These are phyloP conservation scores for Apiospora rasikravindrae DNA, from an alignment of 2,329 filamentous ascomycete genomes.

Conservation along the genomic window DNA sequence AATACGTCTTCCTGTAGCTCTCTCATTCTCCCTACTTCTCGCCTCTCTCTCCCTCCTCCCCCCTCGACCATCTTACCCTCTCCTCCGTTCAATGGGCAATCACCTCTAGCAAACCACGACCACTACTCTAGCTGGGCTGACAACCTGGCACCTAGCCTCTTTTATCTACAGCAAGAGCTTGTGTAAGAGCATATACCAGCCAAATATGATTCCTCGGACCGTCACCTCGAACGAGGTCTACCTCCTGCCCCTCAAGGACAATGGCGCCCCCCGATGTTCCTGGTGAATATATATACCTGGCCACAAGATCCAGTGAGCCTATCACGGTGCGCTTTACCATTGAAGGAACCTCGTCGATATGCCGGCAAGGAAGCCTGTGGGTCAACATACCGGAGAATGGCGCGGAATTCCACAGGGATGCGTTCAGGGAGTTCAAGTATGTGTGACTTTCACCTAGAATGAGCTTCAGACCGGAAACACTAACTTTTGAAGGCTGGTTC, in stretches of 20 bases:
- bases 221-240: slow-evolving; percentile 78
- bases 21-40: background rate
- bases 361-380: slow-evolving; percentile 92
- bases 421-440: slow-evolving; percentile 90
- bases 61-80: background rate
- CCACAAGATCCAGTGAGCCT: slow-evolving; percentile 73
- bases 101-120: background rate
- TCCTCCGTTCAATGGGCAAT: background rate
- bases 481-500: slow-evolving; percentile 67
- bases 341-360: slow-evolving; percentile 94
- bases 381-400: slow-evolving; percentile 88
- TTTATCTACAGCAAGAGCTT: background rate
- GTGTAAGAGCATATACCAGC: background rate
- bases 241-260: slow-evolving; percentile 87
- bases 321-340: slow-evolving; percentile 88
- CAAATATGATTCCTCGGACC: slow-evolving; percentile 61
- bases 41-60: background rate
- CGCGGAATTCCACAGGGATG: slow-evolving; percentile 74
- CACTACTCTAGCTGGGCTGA: background rate
- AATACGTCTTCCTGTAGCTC: slow-evolving; percentile 2
- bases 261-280: slow-evolving; percentile 87
- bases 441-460: slow-evolving; percentile 44
- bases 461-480: background rate
- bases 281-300: slow-evolving; percentile 90
- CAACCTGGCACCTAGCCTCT: background rate